Evolutionary conservation across 371 early-diverging fungal genomes (phyloP).

Genomic region (Batkoa obscura): DNA sequence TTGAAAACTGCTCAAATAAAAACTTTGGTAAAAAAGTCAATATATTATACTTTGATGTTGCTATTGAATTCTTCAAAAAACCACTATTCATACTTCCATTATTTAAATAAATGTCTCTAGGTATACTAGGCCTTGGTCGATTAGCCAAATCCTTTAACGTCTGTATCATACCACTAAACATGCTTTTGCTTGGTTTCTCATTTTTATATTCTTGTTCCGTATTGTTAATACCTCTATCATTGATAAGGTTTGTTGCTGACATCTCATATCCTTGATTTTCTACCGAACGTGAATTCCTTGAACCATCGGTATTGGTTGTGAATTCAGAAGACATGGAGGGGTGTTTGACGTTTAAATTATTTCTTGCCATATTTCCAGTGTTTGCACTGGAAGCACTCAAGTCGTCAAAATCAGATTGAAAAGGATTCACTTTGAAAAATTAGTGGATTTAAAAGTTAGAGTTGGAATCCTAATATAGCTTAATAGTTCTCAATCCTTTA

Average conservation of each 20-base stretch:
- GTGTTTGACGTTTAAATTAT: background rate
- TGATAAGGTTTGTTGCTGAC: background rate
- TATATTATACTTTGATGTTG: conserved; percentile 78
- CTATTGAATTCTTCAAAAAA: conserved; percentile 66
- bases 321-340: background rate
- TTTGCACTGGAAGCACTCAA: background rate
- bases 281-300: background rate
- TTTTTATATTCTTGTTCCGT: background rate
- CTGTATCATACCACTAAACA: background rate
- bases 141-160: background rate
- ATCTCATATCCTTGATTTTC: background rate
- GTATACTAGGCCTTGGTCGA: conserved; percentile 14
- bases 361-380: background rate
- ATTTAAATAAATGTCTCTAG: conserved; percentile 68
- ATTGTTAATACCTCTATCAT: background rate
- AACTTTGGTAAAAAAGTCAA: conserved; percentile 83
- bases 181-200: background rate
- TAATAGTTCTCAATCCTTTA: no score
- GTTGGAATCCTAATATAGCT: no score
- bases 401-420: background rate
- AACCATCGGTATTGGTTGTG: background rate
- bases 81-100: conserved; percentile 47
- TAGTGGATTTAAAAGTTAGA: no score
- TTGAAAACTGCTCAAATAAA: conserved; percentile 82
- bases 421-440: background rate